Percentiles rank a stretch among this genome's conserved stretches.
Conservation (phyloP, 805 yeast species). For the Cyberlindnera euphorbiiphila region DNA sequence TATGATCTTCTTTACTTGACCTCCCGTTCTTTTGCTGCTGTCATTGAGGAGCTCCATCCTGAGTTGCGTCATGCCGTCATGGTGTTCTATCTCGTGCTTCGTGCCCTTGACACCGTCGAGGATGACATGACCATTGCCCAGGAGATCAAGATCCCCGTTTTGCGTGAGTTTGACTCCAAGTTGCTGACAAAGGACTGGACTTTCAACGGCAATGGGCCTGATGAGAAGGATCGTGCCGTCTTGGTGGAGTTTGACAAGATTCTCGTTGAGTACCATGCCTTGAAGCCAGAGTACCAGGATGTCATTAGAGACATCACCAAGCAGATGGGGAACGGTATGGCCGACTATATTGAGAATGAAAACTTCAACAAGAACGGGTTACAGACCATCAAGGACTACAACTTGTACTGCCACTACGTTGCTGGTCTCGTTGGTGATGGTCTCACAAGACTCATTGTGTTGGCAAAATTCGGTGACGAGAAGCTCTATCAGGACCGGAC, state of each 20-base stretch:
- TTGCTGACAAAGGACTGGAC: conserved; percentile 72
- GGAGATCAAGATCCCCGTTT: conserved; percentile 64
- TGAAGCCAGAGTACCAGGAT: conserved; percentile 73
- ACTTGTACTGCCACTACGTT: conserved; percentile 91
- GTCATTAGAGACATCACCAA: conserved; percentile 72
- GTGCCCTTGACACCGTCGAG: conserved; percentile 94
- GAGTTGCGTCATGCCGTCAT: conserved; percentile 77
- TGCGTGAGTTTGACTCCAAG: conserved; percentile 64
- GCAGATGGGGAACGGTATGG: conserved; percentile 98
- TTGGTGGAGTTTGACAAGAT: conserved; percentile 74
- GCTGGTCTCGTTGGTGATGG: conserved; percentile 99
- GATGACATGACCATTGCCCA: conserved; percentile 90
- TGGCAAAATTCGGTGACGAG: conserved; percentile 65
- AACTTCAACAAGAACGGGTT: conserved; percentile 79
- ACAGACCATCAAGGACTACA: conserved; percentile 73
- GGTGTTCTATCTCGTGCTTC: conserved; percentile 79
- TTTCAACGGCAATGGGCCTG: conserved; percentile 66
- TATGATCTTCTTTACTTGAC: conserved; percentile 63
- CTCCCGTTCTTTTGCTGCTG: conserved; percentile 93
- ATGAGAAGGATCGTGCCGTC: conserved; percentile 79
- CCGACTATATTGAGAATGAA: conserved; percentile 78
- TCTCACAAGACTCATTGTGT: conserved; percentile 72
- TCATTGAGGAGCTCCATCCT: conserved; percentile 85
- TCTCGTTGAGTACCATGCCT: conserved; percentile 64
- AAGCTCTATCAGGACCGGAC: conserved; percentile 50